phyloP scores from a whole-genome alignment of 1,284 basidiomycete genomes.

The Phaffia rhodozyma region DNA sequence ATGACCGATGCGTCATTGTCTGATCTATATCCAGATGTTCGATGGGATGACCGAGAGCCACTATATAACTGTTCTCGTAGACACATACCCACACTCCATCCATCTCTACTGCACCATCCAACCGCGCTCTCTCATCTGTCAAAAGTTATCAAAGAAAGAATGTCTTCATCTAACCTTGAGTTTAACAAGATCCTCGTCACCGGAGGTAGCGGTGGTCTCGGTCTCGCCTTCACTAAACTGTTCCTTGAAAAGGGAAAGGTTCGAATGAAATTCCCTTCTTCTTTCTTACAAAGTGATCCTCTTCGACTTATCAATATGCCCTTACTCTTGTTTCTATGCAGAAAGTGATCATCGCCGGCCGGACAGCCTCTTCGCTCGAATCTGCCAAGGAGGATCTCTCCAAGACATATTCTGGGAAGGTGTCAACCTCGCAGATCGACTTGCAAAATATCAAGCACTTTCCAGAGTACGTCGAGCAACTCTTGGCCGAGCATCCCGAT shows the following conservation, averaged over 20 bases:
- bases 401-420: no score
- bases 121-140: no score
- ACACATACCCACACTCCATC: no score
- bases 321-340: neutral
- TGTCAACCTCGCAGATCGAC: neutral
- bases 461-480: neutral
- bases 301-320: neutral
- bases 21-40: no score
- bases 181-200: conserved; percentile 5
- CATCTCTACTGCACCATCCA: no score
- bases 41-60: no score
- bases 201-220: neutral
- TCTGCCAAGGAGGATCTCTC: neutral
- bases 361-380: neutral
- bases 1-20: no score
- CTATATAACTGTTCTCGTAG: no score
- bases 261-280: neutral
- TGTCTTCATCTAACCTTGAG: neutral
- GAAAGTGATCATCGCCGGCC: conserved; percentile 3
- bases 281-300: neutral
- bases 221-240: neutral
- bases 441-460: neutral
- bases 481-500: neutral
- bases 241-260: conserved; percentile 2
- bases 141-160: no score